These are phyloP conservation scores for Penicillium thymicola DNA, from an alignment of 2,329 filamentous ascomycete species.

Conservation along the genomic window DNA sequence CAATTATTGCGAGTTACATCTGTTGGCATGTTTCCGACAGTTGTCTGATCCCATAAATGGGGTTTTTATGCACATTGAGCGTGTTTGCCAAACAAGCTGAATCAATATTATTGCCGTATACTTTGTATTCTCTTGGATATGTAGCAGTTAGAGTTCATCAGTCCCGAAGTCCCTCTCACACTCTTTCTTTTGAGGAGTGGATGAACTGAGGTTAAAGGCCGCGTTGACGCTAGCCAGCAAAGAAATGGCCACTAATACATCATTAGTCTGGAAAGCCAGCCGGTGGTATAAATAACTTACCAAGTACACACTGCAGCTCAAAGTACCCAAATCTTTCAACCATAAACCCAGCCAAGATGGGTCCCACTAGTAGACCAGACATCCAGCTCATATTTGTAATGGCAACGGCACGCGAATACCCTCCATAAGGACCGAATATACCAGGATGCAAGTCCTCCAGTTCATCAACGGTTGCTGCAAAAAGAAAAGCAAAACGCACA, in stretches of 20 bases:
- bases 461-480: conserved; percentile 12
- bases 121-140: background rate
- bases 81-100: background rate
- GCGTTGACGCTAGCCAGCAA: background rate
- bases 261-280: background rate
- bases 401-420: conserved; percentile 23
- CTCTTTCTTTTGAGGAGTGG: background rate
- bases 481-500: background rate
- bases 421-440: conserved; percentile 22
- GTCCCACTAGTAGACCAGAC: conserved; percentile 17
- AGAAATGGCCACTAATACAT: background rate
- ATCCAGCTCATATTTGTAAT: conserved; percentile 23
- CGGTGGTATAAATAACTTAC: background rate
- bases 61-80: background rate
- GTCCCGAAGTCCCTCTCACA: background rate
- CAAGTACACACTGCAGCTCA: conserved; percentile 12
- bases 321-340: conserved; percentile 14
- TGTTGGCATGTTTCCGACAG: background rate
- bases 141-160: background rate
- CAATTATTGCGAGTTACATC: background rate
- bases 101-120: background rate
- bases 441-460: conserved; percentile 17
- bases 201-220: background rate
- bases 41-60: background rate
- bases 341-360: conserved; percentile 14